Evolutionary conservation across 2,329 filamentous ascomycete species (phyloP).

Genomic region (Hymenoscyphus infarciens): DNA sequence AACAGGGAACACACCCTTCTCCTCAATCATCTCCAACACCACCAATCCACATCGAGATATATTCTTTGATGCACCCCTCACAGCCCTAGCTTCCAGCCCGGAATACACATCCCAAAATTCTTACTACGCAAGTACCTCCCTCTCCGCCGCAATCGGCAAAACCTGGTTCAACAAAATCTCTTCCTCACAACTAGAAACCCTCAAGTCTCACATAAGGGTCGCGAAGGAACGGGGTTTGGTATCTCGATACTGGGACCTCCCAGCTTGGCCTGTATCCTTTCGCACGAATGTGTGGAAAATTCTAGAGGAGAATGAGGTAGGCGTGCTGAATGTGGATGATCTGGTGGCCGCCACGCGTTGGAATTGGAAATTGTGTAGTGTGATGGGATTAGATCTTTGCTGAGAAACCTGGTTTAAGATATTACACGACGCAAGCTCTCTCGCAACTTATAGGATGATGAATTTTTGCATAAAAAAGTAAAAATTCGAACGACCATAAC

Average conservation of each 20-base stretch:
- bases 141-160: conserved; percentile 20
- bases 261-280: conserved; percentile 38
- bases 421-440: too few relatives aligned
- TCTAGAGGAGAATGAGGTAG: conserved; percentile 37
- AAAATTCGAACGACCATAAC: background rate
- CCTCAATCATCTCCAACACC: conserved; percentile 37
- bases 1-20: conserved; percentile 45
- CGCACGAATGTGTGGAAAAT: conserved; percentile 40
- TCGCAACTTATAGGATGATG: background rate
- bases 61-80: conserved; percentile 45
- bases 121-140: conserved; percentile 26
- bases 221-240: conserved; percentile 38
- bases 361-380: conserved; percentile 20
- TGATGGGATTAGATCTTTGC: conserved; percentile 10
- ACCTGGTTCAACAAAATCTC: conserved; percentile 17
- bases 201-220: conserved; percentile 22
- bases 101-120: conserved; percentile 27
- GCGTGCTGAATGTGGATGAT: conserved; percentile 43
- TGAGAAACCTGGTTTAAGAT: background rate
- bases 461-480: background rate
- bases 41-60: conserved; percentile 39
- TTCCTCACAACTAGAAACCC: conserved; percentile 20
- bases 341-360: conserved; percentile 34
- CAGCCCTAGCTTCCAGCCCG: conserved; percentile 13
- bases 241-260: conserved; percentile 41